Evolutionary conservation across 2,329 filamentous ascomycete genomes (phyloP).

Genomic region (Hirsutella minnesotensis): DNA sequence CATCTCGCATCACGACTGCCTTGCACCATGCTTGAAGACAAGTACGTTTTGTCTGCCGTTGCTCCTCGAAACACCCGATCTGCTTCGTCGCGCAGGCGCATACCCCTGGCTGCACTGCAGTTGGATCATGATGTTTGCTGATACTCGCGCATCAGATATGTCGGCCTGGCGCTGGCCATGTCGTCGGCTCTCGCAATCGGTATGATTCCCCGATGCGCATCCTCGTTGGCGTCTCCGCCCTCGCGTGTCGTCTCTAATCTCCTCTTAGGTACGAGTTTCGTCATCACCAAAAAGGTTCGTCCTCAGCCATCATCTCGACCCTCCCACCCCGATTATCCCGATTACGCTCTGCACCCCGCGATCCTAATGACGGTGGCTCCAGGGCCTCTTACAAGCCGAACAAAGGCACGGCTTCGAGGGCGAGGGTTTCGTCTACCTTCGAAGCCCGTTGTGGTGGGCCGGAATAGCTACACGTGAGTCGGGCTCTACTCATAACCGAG

Average conservation of each 20-base stretch:
- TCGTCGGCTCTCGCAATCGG: constrained; percentile 66
- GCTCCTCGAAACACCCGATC: not conserved
- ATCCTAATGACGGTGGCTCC: constrained; percentile 1
- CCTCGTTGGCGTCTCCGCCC: too few species aligned
- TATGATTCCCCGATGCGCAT: constrained; percentile 25
- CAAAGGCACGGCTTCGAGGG: constrained; percentile 92
- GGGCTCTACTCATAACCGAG: not conserved
- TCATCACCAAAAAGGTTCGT: constrained; percentile 92
- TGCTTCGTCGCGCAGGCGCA: too few species aligned
- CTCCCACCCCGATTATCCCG: not conserved
- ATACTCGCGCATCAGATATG: constrained; percentile 43
- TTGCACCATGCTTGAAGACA: constrained; percentile 23
- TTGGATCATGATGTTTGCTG: constrained; percentile 4
- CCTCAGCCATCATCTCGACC: not conserved
- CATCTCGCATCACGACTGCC: not conserved
- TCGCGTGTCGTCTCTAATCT: constrained; percentile 9
- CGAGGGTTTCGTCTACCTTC: constrained; percentile 87
- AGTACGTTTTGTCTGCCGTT: constrained; percentile 16
- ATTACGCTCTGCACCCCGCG: not conserved
- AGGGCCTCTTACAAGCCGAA: constrained; percentile 85
- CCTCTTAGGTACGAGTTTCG: constrained; percentile 74
- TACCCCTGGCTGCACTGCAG: not conserved
- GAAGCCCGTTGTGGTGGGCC: constrained; percentile 94
- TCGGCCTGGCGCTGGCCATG: constrained; percentile 65
- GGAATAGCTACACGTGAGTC: constrained; percentile 76